These are phyloP conservation scores for Rubia peregrina DNA, from an alignment of 305 asterid genomes.

Conservation along the genomic window DNA sequence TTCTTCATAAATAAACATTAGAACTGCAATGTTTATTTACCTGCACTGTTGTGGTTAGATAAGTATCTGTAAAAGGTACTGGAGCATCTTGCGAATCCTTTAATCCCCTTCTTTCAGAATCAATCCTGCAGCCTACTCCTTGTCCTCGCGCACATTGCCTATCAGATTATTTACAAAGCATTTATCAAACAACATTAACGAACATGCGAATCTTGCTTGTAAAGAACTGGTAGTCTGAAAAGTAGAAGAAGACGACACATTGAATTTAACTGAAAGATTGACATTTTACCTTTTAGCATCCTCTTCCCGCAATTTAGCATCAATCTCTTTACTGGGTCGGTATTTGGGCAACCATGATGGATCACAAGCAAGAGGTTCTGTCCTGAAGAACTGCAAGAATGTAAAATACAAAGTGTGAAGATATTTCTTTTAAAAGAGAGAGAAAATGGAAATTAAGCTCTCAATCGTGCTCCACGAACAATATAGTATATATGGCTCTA, in stretches of 20 bases:
- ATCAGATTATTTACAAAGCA: conserved; percentile 22
- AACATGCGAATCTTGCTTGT: background rate
- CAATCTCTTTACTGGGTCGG: conserved; percentile 34
- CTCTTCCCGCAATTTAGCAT: conserved; percentile 33
- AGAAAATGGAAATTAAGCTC: background rate
- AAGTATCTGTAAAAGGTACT: conserved; percentile 68
- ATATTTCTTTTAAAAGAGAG: background rate
- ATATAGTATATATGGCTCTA: background rate
- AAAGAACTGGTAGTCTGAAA: no score
- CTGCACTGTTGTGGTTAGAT: conserved; percentile 63
- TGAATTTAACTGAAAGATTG: conserved; percentile 4
- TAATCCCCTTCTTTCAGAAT: conserved; percentile 48
- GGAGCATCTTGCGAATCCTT: conserved; percentile 73
- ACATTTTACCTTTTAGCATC: conserved; percentile 27
- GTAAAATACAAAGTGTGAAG: conserved; percentile 1
- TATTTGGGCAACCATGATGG: conserved; percentile 29
- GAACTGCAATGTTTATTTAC: conserved; percentile 25
- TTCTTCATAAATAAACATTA: background rate
- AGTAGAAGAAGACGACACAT: no score
- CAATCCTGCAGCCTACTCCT: conserved; percentile 50
- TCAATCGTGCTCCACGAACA: background rate
- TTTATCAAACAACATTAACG: background rate
- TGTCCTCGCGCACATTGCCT: conserved; percentile 51
- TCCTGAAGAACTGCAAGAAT: conserved; percentile 24
- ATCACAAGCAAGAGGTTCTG: conserved; percentile 29